Base-by-base conservation (phyloP, 352 stramenopile genomes). In the Phytophthora rubi region DNA sequence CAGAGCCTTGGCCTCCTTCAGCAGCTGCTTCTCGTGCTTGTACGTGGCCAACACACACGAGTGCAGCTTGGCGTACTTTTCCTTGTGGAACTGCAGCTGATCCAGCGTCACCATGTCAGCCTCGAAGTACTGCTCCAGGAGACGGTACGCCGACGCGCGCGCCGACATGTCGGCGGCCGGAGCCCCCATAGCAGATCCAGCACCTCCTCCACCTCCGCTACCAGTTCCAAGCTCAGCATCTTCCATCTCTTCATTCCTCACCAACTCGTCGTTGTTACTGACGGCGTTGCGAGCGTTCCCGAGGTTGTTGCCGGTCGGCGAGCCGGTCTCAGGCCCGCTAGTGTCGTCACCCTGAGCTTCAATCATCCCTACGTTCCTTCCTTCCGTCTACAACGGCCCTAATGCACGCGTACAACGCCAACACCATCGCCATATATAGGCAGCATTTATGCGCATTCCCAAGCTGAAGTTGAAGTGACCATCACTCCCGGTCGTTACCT, bases 91-190 rank as follows among this genome's bases (percentile, higher is more conserved):
- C 64, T 92, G 75, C 59, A 93, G 75, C 67, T 92, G 79, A 51
- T 90, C 83, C 18, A 92, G 77, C 33, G 86, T 93, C 60, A 95
- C 55, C 82, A 93, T 93, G 62, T 93, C 88, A 26, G 85, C 86
- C 57, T 95, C 85, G 21, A 93, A 92, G 71, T 94, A 95, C 67
- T 93, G 86, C 64, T 95, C 86, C 12, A 95, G 70, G 16, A 95
- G 65, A 18, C 81, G 88, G 68, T 93, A 91, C 45, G 88, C 86
- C 45, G 86, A 89, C 9, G 86, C 76, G 37, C 86, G 79, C 9
- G 84, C 80, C 57, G 83, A 91, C 65, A 77, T 82, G 13, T 81
- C 79, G 52, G 79, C 65, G 37, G 75, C 42, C 45, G 83, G 75
- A 32, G 80, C 33, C 0, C 44, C 68, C 18, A 60, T 15, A 4